Base-by-base conservation (phyloP, 192 early-diverging fungal species). In the Coemansia javaensis region DNA sequence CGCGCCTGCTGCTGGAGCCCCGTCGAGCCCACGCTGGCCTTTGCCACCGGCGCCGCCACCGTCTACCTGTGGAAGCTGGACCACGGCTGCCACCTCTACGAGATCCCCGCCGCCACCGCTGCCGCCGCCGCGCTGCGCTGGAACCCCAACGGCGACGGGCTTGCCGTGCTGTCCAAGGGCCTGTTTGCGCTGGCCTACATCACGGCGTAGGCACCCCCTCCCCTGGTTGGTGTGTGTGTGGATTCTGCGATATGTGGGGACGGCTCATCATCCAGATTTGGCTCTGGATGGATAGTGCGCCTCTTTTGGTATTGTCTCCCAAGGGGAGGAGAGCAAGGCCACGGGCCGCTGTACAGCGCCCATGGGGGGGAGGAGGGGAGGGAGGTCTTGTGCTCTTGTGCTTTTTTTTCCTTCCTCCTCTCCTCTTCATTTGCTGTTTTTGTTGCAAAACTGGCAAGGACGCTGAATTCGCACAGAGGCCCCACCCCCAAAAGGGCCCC, bases 21-120 rank as follows among this genome's bases (percentile, higher is more conserved):
- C 4, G 60, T 63, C 20, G 64, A 75, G 48, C 23, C 32, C 1
- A 37, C 41, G 0, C 38, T 75, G 59, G 56, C 47, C 7, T 47
- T 75, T 31, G 55, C 45, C 14, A 67, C 71, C 1, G 64, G 59
- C 5, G 3, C 52, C 17, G 22, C 64, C 4, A 51, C 54, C 0
- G 47, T 75, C 24, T 75, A 63, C 17, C 21, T 75, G 71, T 75
- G 71, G 71, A 58, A 51, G 47, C 24, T 47, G 59, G 47, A 43
- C 21, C 23, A 55, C 1, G 71, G 71, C 27, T 63, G 59, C 35
- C 41, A 51, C 4, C 11, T 75, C 15, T 59, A 30, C 30, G 71
- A 75, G 17, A 38, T 59, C 23, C 59, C 59, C 1, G 45, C 65
- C 11, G 49, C 56, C 0, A 48, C 53, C 4, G 45, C 40, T 1